Conservation (phyloP, 176 grass and related monocot genomes). For the Metroxylon sagu region DNA sequence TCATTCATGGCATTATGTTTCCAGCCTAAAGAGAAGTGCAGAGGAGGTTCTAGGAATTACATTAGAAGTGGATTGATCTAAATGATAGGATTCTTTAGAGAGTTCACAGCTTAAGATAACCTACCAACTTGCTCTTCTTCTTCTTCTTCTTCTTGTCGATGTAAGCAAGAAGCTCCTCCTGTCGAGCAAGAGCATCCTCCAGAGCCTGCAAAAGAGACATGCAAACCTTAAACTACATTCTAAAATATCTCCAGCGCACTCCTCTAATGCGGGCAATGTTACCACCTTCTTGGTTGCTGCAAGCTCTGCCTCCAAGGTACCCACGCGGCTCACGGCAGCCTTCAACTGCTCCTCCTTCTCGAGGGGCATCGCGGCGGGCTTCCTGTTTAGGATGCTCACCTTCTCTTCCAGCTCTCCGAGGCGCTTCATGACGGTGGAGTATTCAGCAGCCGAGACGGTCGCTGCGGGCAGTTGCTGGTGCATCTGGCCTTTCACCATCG, state of each 20-base stretch:
- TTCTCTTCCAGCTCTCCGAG: constrained; percentile 77
- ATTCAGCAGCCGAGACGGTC: constrained; percentile 26
- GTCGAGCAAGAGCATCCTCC: constrained; percentile 54
- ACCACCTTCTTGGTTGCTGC: constrained; percentile 77
- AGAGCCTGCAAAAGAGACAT: constrained; percentile 44
- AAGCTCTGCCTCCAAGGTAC: constrained; percentile 71
- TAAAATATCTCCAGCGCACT: too few species aligned
- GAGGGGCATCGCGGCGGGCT: constrained; percentile 29
- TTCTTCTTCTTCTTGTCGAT: constrained; percentile 92
- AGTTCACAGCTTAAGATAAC: neutral
- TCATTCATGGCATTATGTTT: too few species aligned
- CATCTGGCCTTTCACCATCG: constrained; percentile 13
- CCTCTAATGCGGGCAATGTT: neutral
- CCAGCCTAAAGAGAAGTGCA: neutral
- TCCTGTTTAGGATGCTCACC: constrained; percentile 38
- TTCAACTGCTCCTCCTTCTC: constrained; percentile 85
- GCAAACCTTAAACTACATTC: too few species aligned
- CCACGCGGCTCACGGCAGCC: constrained; percentile 59
- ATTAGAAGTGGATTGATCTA: neutral
- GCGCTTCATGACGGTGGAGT: constrained; percentile 35
- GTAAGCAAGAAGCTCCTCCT: constrained; percentile 68
- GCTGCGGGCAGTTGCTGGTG: constrained; percentile 22
- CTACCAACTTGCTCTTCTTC: constrained; percentile 50
- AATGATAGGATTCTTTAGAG: neutral
- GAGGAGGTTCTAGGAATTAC: neutral